Evolutionary conservation across 805 yeast species (phyloP), one percentile per base, ranked within the genome.

Genomic region (Metschnikowia shivogae): DNA sequence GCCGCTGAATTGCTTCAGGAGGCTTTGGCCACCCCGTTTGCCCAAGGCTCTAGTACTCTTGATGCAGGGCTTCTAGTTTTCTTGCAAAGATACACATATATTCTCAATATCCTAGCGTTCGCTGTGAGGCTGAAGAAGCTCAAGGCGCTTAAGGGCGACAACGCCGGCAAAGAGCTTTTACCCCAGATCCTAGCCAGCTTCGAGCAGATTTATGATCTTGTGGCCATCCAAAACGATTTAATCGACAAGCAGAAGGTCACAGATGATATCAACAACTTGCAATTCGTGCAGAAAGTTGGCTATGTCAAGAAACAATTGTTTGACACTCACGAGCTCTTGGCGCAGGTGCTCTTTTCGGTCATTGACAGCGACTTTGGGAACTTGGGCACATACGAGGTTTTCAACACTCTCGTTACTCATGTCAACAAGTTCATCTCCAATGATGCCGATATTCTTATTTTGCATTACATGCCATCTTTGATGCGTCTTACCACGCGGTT

Each of bases 41-140:
- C 66, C 65, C 68, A 77, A 22, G 84, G 85, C 1, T 67, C 73
- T 0, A 65, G 72, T 2, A 60, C 78, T 27, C 50, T 73, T 6
- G 89, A 84, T 52, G 70, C 77, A 17, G 96, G 93, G 1, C 76
- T 81, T 47, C 76, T 85, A 5, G 73, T 80, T 8, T 89, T 78
- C 61, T 86, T 81, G 57, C 67, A 78, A 42, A 76, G 97, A 54
- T 74, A 84, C 42, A 84, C 81, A 55, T 84, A 79, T 50, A 80
- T 90, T n/a, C 63, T 92, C 34, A 87, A 85, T 52, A 81, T 85
- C 20, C 71, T 79, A 32, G 70, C 68, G 14, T 64, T 45, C 47
- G 51, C 65, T 35, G 48, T 63, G 11, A 43, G 63, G 9, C 52
- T 57, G 22, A 45, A 53, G 9, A 56, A 53, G 42, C 39, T 65